These are phyloP conservation scores for Curvularia sp. DNA, from an alignment of 2,329 filamentous ascomycete species.

Conservation along the genomic window DNA sequence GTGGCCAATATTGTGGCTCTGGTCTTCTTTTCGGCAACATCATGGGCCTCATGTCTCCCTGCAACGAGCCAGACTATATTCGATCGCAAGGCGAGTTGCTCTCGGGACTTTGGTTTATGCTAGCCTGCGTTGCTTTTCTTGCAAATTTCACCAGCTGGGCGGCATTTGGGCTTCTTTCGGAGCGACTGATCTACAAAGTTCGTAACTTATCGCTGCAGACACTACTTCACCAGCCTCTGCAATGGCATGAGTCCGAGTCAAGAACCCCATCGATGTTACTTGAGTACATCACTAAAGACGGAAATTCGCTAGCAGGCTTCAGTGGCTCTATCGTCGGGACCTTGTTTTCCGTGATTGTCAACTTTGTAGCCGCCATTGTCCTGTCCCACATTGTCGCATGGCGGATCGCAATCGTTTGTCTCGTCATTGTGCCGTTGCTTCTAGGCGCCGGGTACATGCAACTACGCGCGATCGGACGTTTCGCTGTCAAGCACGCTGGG, in stretches of 20 bases:
- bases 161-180: slow-evolving; percentile 65
- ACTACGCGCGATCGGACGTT: slow-evolving; percentile 65
- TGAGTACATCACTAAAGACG: slow-evolving; percentile 73
- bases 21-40: slow-evolving; percentile 68
- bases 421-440: slow-evolving; percentile 72
- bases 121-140: slow-evolving; percentile 66
- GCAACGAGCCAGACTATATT: slow-evolving; percentile 59
- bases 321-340: slow-evolving; percentile 75
- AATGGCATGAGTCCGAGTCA: slow-evolving; percentile 73
- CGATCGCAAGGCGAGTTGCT: slow-evolving; percentile 61
- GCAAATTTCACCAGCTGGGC: slow-evolving; percentile 68
- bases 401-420: slow-evolving; percentile 76
- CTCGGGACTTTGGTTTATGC: slow-evolving; percentile 66
- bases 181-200: slow-evolving; percentile 70
- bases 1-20: slow-evolving; percentile 64
- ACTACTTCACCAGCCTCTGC: slow-evolving; percentile 69
- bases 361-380: slow-evolving; percentile 72
- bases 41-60: slow-evolving; percentile 64
- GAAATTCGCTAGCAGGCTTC: slow-evolving; percentile 70
- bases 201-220: slow-evolving; percentile 70
- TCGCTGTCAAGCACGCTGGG: slow-evolving; percentile 63
- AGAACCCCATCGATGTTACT: slow-evolving; percentile 69
- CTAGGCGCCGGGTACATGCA: slow-evolving; percentile 74
- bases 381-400: slow-evolving; percentile 75
- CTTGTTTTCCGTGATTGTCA: slow-evolving; percentile 71